Base-by-base conservation (phyloP, 1,284 basidiomycete genomes). In the Trametes hirsuta region DNA sequence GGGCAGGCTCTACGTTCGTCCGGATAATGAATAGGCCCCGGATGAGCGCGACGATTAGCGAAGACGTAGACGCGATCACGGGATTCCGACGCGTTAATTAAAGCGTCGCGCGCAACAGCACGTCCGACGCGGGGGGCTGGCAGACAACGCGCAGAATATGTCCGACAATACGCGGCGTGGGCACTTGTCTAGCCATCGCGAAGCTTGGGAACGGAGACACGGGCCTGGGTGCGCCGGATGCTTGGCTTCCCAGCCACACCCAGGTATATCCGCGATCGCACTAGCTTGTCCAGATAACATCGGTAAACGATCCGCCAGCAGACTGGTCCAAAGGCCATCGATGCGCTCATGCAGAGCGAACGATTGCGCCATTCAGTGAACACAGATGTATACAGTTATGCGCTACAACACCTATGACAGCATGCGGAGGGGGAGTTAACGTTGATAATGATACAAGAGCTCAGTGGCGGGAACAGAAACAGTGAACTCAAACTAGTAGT, bases 401-500 rank as follows among this genome's bases (percentile, higher is more conserved):
- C 25, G 56, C 45, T 55, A 58, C 42, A 54, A 24, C 42, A 55
- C 48, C 53, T 44, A 45, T 35, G 18, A 35, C 37, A 37, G 34
- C 12, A 45, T 25, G 24, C 22, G 25, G 18, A 6, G n/a, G 24
- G 46, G 14, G 30, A 18, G 42, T 36, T 22, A 44, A 40, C 21
- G 34, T 54, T 42, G 30, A 51, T 62, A 56, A 39, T 61, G 55
- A 54, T 65, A 65, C 63, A 65, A 12, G 39, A 41, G 49, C 40
- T 22, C 24, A 36, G n/a, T 10, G 50, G 44, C 24, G 22, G 15
- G 56, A 24, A 45, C 34, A 44, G 40, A 46, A 24, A 24, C 21
- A 6, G 47, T 15, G 18, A 6, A 39, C 30, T 25, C 44, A 47
- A 53, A 30, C 77, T 77, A 97, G 74, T 95, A 97, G 75, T 90